A percentile compares a stretch with the other conserved stretches of the same genome.
phyloP scores from a whole-genome alignment of 345 rosid species.

The Eucalyptus decipiens region DNA sequence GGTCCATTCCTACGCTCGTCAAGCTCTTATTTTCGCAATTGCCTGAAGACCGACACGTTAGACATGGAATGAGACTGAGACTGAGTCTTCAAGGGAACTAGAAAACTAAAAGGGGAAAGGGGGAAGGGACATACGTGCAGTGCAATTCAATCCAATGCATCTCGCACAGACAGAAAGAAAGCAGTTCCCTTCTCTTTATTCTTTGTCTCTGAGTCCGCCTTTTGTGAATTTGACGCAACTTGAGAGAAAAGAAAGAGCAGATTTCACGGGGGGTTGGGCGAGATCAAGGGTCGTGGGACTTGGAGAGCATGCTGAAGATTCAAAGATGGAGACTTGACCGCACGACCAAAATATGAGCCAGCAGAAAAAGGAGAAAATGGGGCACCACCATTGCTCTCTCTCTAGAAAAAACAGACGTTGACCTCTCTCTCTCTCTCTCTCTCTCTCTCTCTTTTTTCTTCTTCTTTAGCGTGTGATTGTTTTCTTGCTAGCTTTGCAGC shows the following conservation, averaged over 20 bases:
- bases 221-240: not conserved
- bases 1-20: fast-evolving
- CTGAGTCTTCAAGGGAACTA: not conserved
- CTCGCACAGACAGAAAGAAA: not conserved
- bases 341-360: not conserved
- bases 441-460: not conserved
- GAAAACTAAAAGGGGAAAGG: not conserved
- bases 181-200: not conserved
- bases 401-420: not conserved
- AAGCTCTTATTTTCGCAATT: too few relatives aligned
- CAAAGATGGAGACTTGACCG: not conserved
- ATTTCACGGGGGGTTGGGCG: not conserved
- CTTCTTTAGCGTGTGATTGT: not conserved
- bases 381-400: not conserved
- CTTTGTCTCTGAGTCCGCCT: not conserved
- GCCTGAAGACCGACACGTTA: too few relatives aligned
- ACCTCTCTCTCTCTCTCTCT: not conserved
- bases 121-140: not conserved
- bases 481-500: not conserved
- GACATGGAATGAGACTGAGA: not conserved
- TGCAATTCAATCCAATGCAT: not conserved
- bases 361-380: not conserved
- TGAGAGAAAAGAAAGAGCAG: not conserved
- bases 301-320: not conserved
- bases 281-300: not conserved